Evolutionary conservation across 345 rosid species (phyloP).

Genomic region (Kandelia obovata): DNA sequence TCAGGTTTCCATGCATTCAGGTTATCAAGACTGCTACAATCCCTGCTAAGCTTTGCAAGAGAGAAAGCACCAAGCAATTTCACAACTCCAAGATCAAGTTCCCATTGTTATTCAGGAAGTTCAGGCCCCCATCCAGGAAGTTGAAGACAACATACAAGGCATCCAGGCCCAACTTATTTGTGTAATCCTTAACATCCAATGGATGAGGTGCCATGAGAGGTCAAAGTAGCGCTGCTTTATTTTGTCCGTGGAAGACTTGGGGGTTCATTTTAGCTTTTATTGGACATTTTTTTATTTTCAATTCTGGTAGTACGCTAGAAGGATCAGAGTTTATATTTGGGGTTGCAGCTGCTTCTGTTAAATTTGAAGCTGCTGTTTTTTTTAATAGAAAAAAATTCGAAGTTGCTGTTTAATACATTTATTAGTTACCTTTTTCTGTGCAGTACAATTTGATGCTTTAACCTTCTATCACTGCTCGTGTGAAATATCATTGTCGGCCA

Average conservation of each 20-base stretch:
- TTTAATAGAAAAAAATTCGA: too few relatives aligned
- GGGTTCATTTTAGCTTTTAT: neutral
- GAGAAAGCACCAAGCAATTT: slow-evolving; percentile 60
- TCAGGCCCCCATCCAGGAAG: slow-evolving; percentile 56
- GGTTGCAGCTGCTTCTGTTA: neutral
- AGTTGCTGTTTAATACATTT: too few relatives aligned
- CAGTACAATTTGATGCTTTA: too few relatives aligned
- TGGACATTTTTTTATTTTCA: neutral
- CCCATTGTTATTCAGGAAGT: slow-evolving; percentile 59
- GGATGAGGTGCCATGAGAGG: too few relatives aligned
- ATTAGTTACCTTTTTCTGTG: too few relatives aligned
- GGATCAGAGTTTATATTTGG: neutral
- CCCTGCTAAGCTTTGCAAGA: slow-evolving; percentile 62
- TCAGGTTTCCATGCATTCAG: slow-evolving; percentile 63
- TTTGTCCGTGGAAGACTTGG: neutral
- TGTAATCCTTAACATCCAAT: slow-evolving; percentile 24
- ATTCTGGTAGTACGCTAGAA: neutral
- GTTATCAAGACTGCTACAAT: slow-evolving; percentile 63
- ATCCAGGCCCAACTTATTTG: slow-evolving; percentile 58
- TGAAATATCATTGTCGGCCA: too few relatives aligned
- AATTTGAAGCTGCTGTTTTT: too few relatives aligned
- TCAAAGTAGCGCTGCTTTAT: neutral
- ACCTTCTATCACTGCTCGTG: too few relatives aligned
- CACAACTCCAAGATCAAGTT: slow-evolving; percentile 61
- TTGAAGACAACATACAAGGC: slow-evolving; percentile 69